Evolutionary conservation across 1,284 basidiomycete species (phyloP), one percentile per base, ranked within the genome.

Genomic region (Taiwanofungus camphoratus): DNA sequence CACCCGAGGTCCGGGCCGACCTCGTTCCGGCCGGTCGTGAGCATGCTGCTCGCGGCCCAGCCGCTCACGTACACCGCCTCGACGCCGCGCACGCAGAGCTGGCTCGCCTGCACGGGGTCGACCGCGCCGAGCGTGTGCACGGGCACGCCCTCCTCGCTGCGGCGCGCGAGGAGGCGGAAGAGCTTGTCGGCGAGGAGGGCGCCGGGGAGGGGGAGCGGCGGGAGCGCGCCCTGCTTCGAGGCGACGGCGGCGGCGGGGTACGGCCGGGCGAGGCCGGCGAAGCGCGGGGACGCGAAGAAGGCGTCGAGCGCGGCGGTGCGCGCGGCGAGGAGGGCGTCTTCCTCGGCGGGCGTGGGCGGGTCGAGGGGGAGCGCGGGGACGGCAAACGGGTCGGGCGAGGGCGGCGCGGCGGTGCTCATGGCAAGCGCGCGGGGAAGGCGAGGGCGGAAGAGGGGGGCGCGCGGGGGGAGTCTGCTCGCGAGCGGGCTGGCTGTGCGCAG

Each of bases 1-100:
- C 57, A 89, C 90, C 94, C 96, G 61, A 99, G 82, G 72, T 99
- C 95, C 30, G 95, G 95, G 34, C 95, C 95, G 42, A 97, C 94
- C 69, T 99, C 96, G 59, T 98, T 94, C 58, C 82, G 89, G 22
- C 83, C 87, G 1, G 93, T 96, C 19, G 90, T 92, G 40, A 92
- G 74, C 44, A 93, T 77, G 47, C 93, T 97, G 35, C 85, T 89
- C 27, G 82, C 78, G 19, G 88, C 91, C 82, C 91, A 99, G 20
- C 95, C 95, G 30, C 92, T 96, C 20, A 99, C 77, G 63, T 99
- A 99, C 37, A 98, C 87, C 18, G 92, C 87, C 61, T 98, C 92
- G 59, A 96, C 91, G 65, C 93, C 79, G 57, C 79, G 78, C 6
- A 93, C 96, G n/a, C n/a, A n/a, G 93, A 98, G 97, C 66, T 99